Evolutionary conservation across 2,329 filamentous ascomycete genomes (phyloP).

Genomic region (Amphichorda felina): DNA sequence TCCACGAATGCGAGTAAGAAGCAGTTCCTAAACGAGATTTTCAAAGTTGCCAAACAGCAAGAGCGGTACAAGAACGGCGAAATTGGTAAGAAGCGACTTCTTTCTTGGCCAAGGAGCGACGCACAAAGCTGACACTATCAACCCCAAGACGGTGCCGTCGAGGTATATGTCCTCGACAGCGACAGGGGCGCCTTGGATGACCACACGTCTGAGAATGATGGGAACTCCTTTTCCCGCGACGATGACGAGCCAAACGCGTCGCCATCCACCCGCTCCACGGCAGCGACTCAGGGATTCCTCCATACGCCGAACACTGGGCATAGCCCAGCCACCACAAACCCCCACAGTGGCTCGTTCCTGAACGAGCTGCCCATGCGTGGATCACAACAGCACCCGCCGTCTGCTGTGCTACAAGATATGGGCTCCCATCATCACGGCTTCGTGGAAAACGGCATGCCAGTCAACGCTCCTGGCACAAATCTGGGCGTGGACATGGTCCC

Average conservation of each 20-base stretch:
- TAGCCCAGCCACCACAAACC: slow-evolving; percentile 16
- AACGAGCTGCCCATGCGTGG: slow-evolving; percentile 31
- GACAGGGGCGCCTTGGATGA: slow-evolving; percentile 36
- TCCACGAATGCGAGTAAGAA: slow-evolving; percentile 43
- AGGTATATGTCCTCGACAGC: slow-evolving; percentile 38
- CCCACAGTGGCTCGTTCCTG: slow-evolving; percentile 24
- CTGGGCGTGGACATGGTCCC: slow-evolving; percentile 34
- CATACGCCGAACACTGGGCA: no score
- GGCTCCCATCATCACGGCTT: slow-evolving; percentile 26
- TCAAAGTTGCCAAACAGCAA: slow-evolving; percentile 45
- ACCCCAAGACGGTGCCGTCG: slow-evolving; percentile 29
- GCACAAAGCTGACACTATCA: background rate
- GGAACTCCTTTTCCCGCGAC: slow-evolving; percentile 23
- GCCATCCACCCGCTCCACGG: slow-evolving; percentile 19
- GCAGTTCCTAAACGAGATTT: slow-evolving; percentile 46
- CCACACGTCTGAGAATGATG: slow-evolving; percentile 36
- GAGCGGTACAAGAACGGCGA: slow-evolving; percentile 43
- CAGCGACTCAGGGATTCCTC: no score
- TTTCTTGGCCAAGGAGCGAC: background rate
- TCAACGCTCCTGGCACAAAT: slow-evolving; percentile 18
- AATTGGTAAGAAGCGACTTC: slow-evolving; percentile 35
- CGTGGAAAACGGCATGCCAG: slow-evolving; percentile 23
- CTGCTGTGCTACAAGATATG: slow-evolving; percentile 19
- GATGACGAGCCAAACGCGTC: slow-evolving; percentile 27
- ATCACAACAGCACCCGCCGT: slow-evolving; percentile 24